Percentiles rank a stretch among this genome's conserved stretches.
These are phyloP conservation scores for Coemansia sp. DNA, from an alignment of 192 early-diverging fungal genomes.

Conservation along the genomic window DNA sequence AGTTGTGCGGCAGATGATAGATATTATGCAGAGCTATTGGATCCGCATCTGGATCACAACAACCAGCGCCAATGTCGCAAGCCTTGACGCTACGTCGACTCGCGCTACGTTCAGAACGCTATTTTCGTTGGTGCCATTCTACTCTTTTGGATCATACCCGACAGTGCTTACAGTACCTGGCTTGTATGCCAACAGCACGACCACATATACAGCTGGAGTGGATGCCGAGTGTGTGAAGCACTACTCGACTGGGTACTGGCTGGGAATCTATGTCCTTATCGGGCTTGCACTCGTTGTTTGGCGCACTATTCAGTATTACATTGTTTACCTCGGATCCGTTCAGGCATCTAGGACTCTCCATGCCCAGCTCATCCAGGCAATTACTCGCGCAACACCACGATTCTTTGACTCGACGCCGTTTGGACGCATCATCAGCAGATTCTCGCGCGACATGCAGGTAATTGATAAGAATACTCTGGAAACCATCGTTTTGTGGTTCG, in stretches of 20 bases:
- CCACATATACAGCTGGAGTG: background rate
- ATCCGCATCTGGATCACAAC: constrained; percentile 61
- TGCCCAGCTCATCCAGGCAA: constrained; percentile 53
- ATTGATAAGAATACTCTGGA: constrained; percentile 68
- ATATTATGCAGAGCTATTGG: constrained; percentile 64
- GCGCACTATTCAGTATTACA: constrained; percentile 42
- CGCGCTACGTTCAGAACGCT: background rate
- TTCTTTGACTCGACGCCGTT: constrained; percentile 89
- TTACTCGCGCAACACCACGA: constrained; percentile 69
- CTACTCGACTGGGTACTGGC: constrained; percentile 60
- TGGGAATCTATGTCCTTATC: constrained; percentile 64
- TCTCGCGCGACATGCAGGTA: constrained; percentile 80
- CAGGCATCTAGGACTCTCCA: constrained; percentile 64
- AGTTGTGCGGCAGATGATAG: constrained; percentile 39
- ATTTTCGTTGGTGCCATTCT: background rate
- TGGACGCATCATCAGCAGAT: constrained; percentile 83
- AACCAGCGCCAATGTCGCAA: background rate
- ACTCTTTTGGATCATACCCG: background rate
- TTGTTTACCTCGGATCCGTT: constrained; percentile 56
- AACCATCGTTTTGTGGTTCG: constrained; percentile 54
- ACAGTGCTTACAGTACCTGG: background rate
- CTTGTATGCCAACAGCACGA: background rate
- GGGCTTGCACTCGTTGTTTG: constrained; percentile 49
- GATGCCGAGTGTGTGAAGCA: background rate
- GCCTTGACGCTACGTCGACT: background rate